These are phyloP conservation scores for Glycine latifolia DNA, from an alignment of 306 rosid species.

Conservation along the genomic window DNA sequence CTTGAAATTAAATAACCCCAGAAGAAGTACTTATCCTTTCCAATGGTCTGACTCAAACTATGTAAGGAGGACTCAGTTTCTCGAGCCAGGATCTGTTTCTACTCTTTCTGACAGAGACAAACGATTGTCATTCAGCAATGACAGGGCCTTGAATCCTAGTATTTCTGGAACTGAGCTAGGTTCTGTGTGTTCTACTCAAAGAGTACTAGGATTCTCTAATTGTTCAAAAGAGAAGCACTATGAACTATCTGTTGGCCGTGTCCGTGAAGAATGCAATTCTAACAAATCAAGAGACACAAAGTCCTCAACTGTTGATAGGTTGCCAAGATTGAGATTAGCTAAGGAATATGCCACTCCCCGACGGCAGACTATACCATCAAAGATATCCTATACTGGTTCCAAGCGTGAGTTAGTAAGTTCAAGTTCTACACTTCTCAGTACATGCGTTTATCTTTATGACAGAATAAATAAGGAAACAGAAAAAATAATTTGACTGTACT, in stretches of 20 bases:
- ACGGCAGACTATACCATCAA: slow-evolving; percentile 56
- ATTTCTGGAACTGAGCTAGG: slow-evolving; percentile 75
- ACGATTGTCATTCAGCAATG: slow-evolving; percentile 70
- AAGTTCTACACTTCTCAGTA: slow-evolving; percentile 4
- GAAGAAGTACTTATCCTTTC: slow-evolving; percentile 65
- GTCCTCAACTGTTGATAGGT: slow-evolving; percentile 49
- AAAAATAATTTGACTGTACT: slow-evolving; percentile 2
- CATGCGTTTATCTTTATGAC: slow-evolving; percentile 26
- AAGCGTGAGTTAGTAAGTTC: slow-evolving; percentile 67
- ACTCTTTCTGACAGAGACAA: slow-evolving; percentile 56
- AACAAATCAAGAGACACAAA: slow-evolving; percentile 58
- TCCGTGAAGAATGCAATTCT: slow-evolving; percentile 49
- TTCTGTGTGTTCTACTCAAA: slow-evolving; percentile 67
- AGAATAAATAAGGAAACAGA: background rate
- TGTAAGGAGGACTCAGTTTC: slow-evolving; percentile 68
- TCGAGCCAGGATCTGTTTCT: slow-evolving; percentile 58
- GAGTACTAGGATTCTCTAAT: slow-evolving; percentile 53
- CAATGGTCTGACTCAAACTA: slow-evolving; percentile 67
- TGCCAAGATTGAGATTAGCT: slow-evolving; percentile 51
- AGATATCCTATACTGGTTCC: slow-evolving; percentile 46
- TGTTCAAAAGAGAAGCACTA: slow-evolving; percentile 53
- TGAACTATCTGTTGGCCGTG: slow-evolving; percentile 56
- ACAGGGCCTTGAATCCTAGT: slow-evolving; percentile 85
- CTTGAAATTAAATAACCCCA: slow-evolving; percentile 77
- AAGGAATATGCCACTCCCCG: slow-evolving; percentile 59